Evolutionary conservation across 441 rosid genomes (phyloP).

Genomic region (Euphorbia corollata): DNA sequence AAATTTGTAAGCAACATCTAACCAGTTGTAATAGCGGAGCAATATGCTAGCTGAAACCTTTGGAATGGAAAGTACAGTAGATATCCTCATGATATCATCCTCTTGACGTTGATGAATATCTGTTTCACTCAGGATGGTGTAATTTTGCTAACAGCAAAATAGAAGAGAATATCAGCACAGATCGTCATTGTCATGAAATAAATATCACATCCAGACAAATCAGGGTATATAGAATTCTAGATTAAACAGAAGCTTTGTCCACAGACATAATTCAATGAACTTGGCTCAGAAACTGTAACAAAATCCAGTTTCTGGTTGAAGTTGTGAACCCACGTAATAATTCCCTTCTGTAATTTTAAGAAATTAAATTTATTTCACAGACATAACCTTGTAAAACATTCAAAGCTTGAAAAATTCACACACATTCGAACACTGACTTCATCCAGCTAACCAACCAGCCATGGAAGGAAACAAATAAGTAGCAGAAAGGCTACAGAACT

Average conservation of each 20-base stretch:
- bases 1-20: neutral
- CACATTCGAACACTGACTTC: neutral
- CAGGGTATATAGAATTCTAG: neutral
- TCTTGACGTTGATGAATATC: too few species aligned
- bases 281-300: neutral
- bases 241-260: neutral
- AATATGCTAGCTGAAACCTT: too few species aligned
- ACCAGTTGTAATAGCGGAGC: too few species aligned
- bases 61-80: too few species aligned
- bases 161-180: neutral
- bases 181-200: neutral
- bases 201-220: constrained; percentile 3
- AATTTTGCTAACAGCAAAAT: neutral
- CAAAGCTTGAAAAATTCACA: neutral
- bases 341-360: neutral
- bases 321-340: neutral
- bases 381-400: neutral
- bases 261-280: neutral
- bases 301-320: neutral
- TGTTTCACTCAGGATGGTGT: too few species aligned
- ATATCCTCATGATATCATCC: too few species aligned
- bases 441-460: neutral
- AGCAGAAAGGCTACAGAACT: neutral
- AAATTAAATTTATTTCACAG: neutral
- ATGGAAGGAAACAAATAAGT: neutral